phyloP scores from a whole-genome alignment of 805 yeast species.

The Candida chilensis region DNA sequence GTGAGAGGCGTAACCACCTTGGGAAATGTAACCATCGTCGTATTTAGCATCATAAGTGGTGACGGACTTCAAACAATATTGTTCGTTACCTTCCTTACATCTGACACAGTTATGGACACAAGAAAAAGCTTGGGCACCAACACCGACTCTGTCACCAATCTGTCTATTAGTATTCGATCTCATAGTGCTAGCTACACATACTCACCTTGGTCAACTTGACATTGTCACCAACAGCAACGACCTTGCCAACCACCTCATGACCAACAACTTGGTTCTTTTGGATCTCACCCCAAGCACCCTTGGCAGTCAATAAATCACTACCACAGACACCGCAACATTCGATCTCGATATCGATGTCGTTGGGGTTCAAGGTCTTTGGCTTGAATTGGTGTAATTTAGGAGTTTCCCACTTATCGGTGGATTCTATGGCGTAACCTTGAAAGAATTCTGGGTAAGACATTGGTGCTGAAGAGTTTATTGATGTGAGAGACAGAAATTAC shows the following conservation, averaged over 20 bases:
- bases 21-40: conserved; percentile 21
- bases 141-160: conserved; percentile 36
- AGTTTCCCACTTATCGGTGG: conserved; percentile 42
- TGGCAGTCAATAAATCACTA: conserved; percentile 44
- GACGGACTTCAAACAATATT: conserved; percentile 31
- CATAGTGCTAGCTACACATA: conserved; percentile 48
- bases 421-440: conserved; percentile 49
- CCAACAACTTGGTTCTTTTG: conserved; percentile 35
- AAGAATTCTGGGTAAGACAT: conserved; percentile 54
- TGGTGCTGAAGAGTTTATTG: too few species aligned
- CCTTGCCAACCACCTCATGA: conserved; percentile 34
- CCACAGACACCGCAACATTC: conserved; percentile 66
- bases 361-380: conserved; percentile 31
- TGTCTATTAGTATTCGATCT: conserved; percentile 27
- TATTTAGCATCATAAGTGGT: conserved; percentile 30
- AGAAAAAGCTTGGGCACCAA: conserved; percentile 32
- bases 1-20: conserved; percentile 39
- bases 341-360: conserved; percentile 48
- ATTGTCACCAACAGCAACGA: conserved; percentile 31
- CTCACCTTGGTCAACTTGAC: conserved; percentile 62
- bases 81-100: conserved; percentile 29
- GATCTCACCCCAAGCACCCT: conserved; percentile 39
- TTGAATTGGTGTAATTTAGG: conserved; percentile 41
- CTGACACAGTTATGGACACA: conserved; percentile 22
- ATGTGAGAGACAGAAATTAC: too few species aligned